Conservation (phyloP, 2,329 filamentous ascomycete species). For the Trichoderma hamatum region DNA sequence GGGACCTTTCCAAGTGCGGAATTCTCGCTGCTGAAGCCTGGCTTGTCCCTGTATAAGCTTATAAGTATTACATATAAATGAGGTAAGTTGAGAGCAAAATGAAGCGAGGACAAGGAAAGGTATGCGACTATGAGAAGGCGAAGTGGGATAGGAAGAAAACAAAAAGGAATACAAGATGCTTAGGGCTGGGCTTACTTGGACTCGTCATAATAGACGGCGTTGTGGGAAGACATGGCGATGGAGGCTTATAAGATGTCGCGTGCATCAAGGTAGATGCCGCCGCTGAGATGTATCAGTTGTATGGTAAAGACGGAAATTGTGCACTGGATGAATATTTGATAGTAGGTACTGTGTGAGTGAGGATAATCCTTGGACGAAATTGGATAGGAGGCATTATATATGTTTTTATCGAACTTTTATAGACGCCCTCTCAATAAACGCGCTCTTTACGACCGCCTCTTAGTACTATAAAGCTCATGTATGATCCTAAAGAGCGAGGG, state of each 20-base stretch:
- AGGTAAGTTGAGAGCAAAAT: neutral
- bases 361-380: neutral
- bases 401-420: neutral
- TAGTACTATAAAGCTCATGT: neutral
- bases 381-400: neutral
- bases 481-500: neutral
- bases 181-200: neutral
- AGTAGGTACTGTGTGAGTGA: neutral
- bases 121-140: neutral
- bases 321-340: neutral
- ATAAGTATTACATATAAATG: neutral
- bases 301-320: neutral
- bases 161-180: neutral
- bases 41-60: neutral
- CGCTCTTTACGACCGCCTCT: too few relatives aligned
- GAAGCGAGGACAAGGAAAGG: neutral
- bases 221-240: neutral
- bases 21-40: neutral
- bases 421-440: neutral
- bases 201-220: neutral
- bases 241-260: neutral
- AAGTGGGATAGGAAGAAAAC: neutral
- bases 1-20: neutral
- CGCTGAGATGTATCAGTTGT: neutral
- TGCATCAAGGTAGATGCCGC: neutral